Evolutionary conservation across 176 grass and related monocot species (phyloP).

Genomic region (Eragrostis curvula): DNA sequence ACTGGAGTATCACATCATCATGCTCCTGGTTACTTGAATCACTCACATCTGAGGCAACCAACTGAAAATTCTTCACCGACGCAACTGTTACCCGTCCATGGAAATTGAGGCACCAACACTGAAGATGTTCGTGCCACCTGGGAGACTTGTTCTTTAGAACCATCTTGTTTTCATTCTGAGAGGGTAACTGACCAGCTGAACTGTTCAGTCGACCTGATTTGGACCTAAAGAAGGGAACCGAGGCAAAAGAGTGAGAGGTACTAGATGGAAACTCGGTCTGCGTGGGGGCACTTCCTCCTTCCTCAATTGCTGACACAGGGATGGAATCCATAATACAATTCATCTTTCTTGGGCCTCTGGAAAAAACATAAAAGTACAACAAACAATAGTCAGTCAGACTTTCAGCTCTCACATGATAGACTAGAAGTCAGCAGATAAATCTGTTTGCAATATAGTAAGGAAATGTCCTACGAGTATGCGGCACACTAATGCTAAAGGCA

Average conservation of each 20-base stretch:
- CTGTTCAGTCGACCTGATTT: constrained; percentile 56
- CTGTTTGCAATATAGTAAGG: constrained; percentile 5
- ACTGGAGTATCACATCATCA: constrained; percentile 84
- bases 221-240: constrained; percentile 67
- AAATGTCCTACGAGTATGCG: background rate
- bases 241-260: constrained; percentile 45
- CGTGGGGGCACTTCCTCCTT: constrained; percentile 71
- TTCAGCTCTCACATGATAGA: background rate
- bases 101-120: constrained; percentile 98
- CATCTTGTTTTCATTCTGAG: constrained; percentile 58
- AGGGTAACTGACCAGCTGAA: constrained; percentile 14
- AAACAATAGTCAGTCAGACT: background rate
- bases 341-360: constrained; percentile 90
- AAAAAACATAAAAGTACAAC: constrained; percentile 12
- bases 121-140: constrained; percentile 79
- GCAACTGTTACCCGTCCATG: constrained; percentile 85
- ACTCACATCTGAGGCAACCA: constrained; percentile 71
- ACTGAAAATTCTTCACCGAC: constrained; percentile 94
- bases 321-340: constrained; percentile 90
- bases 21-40: constrained; percentile 49
- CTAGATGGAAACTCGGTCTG: constrained; percentile 63
- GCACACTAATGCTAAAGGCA: background rate
- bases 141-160: constrained; percentile 89
- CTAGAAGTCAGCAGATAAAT: background rate
- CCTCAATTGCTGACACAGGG: constrained; percentile 67